Evolutionary conservation across 202 grass and related monocot species (phyloP), one percentile per base, ranked within the genome.

Genomic region (Eragrostis tef): DNA sequence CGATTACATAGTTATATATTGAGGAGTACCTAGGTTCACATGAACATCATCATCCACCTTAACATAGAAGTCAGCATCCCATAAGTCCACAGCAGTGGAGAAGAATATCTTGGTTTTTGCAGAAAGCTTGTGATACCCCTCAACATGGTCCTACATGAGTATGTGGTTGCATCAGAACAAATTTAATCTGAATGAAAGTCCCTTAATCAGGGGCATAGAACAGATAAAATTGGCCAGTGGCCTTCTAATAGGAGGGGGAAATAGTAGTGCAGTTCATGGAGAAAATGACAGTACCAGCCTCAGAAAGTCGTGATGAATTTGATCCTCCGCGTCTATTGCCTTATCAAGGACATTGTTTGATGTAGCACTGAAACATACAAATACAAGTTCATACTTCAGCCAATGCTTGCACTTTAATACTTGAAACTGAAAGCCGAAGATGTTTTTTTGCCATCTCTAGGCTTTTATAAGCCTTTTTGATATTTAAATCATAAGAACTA

Each of bases 21-120:
- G 26, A 73, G 60, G 34, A 60, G 39, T 86, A 99, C 93, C 96
- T 81, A 99, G 87, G 81, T 99, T 99, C 42, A 99, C 71, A 76
- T 99, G 97, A 69, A 99, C 93, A 93, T 99, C 97, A 67, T 99
- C 97, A 41, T 99, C 97, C 80, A 99, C 97, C 75, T 99, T 99
- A 83, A 99, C 93, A 76, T 93, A 99, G 83, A 99, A 99, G 47
- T 96, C 93, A 70, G 97, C 97, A 88, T 99, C 97, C 97, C 97
- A 96, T 56, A 90, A 92, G 22, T 89, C 75, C 71, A 94, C 90
- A 58, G 93, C 89, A 76, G 91, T 96, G 58, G 96, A 93, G 73
- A 99, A 99, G 78, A 90, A 99, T 87, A 81, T 96, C 85, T 99
- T 99, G 52, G 97, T 99, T 79, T 99, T 99, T 58, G 97, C 97